Percentiles rank a stretch among this genome's conserved stretches.
Conservation (phyloP, 2,329 filamentous ascomycete genomes). For the Trichoderma sp. region DNA sequence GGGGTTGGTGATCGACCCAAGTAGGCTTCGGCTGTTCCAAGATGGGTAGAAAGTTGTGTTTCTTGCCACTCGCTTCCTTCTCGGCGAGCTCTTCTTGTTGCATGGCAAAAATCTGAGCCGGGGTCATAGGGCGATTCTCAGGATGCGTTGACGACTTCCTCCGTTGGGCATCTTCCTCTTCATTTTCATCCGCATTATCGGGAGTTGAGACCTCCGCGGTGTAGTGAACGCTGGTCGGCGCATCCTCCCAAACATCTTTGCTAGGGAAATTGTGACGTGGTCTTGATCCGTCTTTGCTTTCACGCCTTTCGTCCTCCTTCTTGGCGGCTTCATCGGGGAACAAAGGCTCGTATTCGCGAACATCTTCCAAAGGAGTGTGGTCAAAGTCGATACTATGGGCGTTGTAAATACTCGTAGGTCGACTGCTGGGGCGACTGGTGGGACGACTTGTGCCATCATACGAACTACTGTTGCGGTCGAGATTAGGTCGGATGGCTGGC, state of each 20-base stretch:
- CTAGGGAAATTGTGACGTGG: constrained; percentile 80
- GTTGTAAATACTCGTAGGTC: constrained; percentile 61
- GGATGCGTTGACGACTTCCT: constrained; percentile 38
- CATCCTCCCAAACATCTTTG: constrained; percentile 96
- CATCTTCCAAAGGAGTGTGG: constrained; percentile 78
- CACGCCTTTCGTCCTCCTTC: constrained; percentile 46
- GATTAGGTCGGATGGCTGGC: constrained; percentile 78
- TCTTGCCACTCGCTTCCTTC: constrained; percentile 48
- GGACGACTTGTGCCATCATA: constrained; percentile 64
- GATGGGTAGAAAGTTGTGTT: constrained; percentile 38
- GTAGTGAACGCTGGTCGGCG: constrained; percentile 79
- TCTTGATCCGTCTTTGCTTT: constrained; percentile 51
- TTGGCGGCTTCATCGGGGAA: constrained; percentile 74
- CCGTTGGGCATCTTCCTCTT: constrained; percentile 40
- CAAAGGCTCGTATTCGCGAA: constrained; percentile 92
- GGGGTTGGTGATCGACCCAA: constrained; percentile 53
- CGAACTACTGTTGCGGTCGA: constrained; percentile 64
- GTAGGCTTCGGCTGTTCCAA: constrained; percentile 43
- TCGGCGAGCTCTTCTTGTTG: constrained; percentile 68
- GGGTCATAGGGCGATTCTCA: constrained; percentile 53
- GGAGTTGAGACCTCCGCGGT: constrained; percentile 84
- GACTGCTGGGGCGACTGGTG: constrained; percentile 57
- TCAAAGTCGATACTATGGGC: constrained; percentile 56
- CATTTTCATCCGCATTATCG: constrained; percentile 52
- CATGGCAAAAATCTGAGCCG: constrained; percentile 67